Base-by-base conservation (phyloP, 495 filamentous ascomycete genomes). In the Aspergillus asperescens region DNA sequence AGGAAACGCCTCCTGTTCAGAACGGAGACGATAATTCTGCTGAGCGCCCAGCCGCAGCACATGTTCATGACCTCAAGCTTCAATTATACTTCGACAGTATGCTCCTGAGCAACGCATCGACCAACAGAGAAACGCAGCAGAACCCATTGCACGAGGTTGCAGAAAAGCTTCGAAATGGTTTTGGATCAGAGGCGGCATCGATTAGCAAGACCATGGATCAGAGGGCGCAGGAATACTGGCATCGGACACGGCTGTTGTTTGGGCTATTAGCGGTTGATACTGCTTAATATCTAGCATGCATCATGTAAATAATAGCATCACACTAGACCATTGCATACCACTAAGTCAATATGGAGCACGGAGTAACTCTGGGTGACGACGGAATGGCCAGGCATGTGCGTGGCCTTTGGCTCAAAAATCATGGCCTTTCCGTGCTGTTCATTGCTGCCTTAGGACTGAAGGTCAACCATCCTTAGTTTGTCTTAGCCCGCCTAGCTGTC, bases 11-110 rank as follows among this genome's bases (percentile, higher is more conserved):
- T 10, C 44, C 54, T 4, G 32, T 20, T 12, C 39, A 48, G 20
- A 34, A 55, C 15, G 48, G 52, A 16, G 43, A 49, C 31, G 42
- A 24, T 12, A 7, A 24, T 39, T 46, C 44, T 19, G 15, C 10
- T n/a, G 63, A 63, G 16, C 44, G 22, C 15, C 16, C 52, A 42
- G 25, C 31, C 29, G 27, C 54, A 7, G n/a, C 41, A 39, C 52
- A 67, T 24, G n/a, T 65, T 7, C 73, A 64, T 3, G 83, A 87
- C 45, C 69, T 80, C 57, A 75, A 81, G 8, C 76, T 85, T 5
- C 93, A 96, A 59, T 77, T 85, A 41, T 74, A 91, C 18, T 93
- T 94, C 57, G 93, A 98, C 62, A 65, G 84, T 7, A 55, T 80
- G 25, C 87, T 90, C 52, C 73, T 96, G 12, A 67, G 77, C 12